Base-by-base conservation (phyloP, 1,284 basidiomycete genomes). In the Heterobasidion annosum region DNA sequence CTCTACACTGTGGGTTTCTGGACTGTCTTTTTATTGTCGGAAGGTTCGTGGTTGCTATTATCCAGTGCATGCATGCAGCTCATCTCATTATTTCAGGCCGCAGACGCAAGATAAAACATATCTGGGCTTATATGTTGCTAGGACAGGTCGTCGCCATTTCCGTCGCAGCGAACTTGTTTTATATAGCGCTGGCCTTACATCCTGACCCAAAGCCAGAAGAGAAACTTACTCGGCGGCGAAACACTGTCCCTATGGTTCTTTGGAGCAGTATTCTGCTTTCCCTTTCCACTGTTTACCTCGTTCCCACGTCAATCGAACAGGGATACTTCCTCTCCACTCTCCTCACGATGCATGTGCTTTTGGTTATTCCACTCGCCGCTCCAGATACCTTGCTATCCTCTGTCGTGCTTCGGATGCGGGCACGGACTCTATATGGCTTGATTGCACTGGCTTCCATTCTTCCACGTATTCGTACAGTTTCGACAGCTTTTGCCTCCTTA, bases 121-220 rank as follows among this genome's bases (percentile, higher is more conserved):
- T 80, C 0, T 84, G 81, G 79, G 82, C 80, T 0, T 88, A 85
- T 68, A 87, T 89, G 85, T 68, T 88, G 42, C 73, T 90, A 3
- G 87, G 86, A 6, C 86, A 89, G 67, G 64, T 88, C 13, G 85
- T 89, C 50, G 85, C 87, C 42, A 83, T 89, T 47, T 83, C 82
- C 12, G 82, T 88, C 42, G 81, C 85, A 2, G 77, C 79, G 8
- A 81, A 80, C 55, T 73, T 90, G 19, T 88, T 88, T 70, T 78
- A 79, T 58, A 66, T 81, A 1, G 80, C 83, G n/a, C 56, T 85
- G 19, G 63, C 74, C 78, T 9, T 71, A 34, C 63, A 64, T 18
- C 59, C 53, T 43, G 59, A 54, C 18, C 52, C 62, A 37, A 57
- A 32, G 15, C 50, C 58, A 15, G 60, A 54, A n/a, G 51, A 54